Evolutionary conservation across 2,329 filamentous ascomycete species (phyloP).

Genomic region (Dothideomycetes sp.): DNA sequence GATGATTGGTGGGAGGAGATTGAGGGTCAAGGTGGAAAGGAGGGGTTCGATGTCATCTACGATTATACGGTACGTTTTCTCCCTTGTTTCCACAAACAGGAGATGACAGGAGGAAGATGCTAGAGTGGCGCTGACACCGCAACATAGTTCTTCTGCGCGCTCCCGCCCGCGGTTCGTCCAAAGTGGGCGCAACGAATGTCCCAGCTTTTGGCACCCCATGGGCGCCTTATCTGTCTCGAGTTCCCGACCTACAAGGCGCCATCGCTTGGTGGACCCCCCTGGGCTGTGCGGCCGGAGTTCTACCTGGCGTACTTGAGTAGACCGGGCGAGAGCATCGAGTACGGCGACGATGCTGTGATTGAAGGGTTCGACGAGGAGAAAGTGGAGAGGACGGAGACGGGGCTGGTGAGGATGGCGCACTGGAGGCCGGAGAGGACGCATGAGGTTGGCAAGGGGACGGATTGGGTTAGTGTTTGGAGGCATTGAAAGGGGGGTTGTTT

Average conservation of each 20-base stretch:
- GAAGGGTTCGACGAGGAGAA: slow-evolving; percentile 25
- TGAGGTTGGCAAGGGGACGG: slow-evolving; percentile 39
- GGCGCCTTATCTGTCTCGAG: slow-evolving; percentile 56
- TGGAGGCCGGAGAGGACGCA: slow-evolving; percentile 48
- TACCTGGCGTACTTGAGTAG: slow-evolving; percentile 61
- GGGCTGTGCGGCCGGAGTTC: slow-evolving; percentile 54
- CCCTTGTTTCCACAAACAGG: no score
- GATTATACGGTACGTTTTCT: slow-evolving; percentile 45
- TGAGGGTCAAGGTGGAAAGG: slow-evolving; percentile 16
- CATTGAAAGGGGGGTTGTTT: slow-evolving; percentile 15
- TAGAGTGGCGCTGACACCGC: slow-evolving; percentile 4
- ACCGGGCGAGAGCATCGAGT: slow-evolving; percentile 57
- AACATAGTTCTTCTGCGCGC: slow-evolving; percentile 49
- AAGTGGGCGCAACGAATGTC: slow-evolving; percentile 46
- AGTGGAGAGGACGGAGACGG: slow-evolving; percentile 30
- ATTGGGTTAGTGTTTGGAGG: slow-evolving; percentile 40
- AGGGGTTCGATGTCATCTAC: slow-evolving; percentile 54
- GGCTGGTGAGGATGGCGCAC: slow-evolving; percentile 36
- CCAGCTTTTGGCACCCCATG: slow-evolving; percentile 40
- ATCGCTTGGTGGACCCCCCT: slow-evolving; percentile 59
- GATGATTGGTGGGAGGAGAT: slow-evolving; percentile 43
- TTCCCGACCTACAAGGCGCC: slow-evolving; percentile 65
- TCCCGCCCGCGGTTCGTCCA: slow-evolving; percentile 43
- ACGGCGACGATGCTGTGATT: slow-evolving; percentile 43
- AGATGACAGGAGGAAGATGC: not conserved